A percentile compares a stretch with the other conserved stretches of the same genome.
These are phyloP conservation scores for Clarireedia homoeocarpa DNA, from an alignment of 2,329 filamentous ascomycete genomes.

Conservation along the genomic window DNA sequence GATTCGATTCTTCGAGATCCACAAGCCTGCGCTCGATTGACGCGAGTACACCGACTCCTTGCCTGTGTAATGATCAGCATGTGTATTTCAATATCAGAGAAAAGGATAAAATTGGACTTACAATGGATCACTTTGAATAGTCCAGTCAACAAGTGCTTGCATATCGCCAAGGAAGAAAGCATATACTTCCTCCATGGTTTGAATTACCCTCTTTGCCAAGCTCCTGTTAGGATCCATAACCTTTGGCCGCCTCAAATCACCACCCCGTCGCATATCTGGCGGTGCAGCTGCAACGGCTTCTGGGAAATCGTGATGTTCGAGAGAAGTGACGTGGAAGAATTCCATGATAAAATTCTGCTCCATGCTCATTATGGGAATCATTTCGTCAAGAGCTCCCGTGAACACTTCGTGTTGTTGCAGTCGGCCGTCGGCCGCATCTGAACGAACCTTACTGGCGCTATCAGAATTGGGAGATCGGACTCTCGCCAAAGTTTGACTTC, in stretches of 20 bases:
- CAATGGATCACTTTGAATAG: slow-evolving; percentile 70
- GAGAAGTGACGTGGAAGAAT: slow-evolving; percentile 89
- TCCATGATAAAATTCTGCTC: slow-evolving; percentile 98
- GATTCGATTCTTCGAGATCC: slow-evolving; percentile 80
- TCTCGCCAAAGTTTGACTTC: slow-evolving; percentile 79
- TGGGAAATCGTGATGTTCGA: slow-evolving; percentile 73
- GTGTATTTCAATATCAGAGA: slow-evolving; percentile 15
- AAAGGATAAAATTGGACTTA: slow-evolving; percentile 40
- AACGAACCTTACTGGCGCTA: slow-evolving; percentile 40
- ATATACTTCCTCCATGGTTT: slow-evolving; percentile 84
- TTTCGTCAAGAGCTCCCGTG: slow-evolving; percentile 68
- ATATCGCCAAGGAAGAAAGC: slow-evolving; percentile 73
- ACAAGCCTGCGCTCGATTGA: slow-evolving; percentile 71
- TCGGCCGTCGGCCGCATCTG: slow-evolving; percentile 58
- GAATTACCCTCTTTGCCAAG: slow-evolving; percentile 75
- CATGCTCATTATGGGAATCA: slow-evolving; percentile 75
- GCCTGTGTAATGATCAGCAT: slow-evolving; percentile 38
- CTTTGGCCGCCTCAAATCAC: slow-evolving; percentile 65
- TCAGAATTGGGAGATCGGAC: slow-evolving; percentile 63
- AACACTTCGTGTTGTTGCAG: slow-evolving; percentile 77
- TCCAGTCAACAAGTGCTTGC: slow-evolving; percentile 76
- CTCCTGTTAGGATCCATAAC: slow-evolving; percentile 84
- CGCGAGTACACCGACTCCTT: slow-evolving; percentile 82
- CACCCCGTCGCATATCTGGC: slow-evolving; percentile 61
- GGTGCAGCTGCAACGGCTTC: slow-evolving; percentile 62